Percentiles rank a stretch among this genome's conserved stretches.
Conservation (phyloP, 1,139 yeast genomes). For the Casaregolazyma suthepensis region DNA sequence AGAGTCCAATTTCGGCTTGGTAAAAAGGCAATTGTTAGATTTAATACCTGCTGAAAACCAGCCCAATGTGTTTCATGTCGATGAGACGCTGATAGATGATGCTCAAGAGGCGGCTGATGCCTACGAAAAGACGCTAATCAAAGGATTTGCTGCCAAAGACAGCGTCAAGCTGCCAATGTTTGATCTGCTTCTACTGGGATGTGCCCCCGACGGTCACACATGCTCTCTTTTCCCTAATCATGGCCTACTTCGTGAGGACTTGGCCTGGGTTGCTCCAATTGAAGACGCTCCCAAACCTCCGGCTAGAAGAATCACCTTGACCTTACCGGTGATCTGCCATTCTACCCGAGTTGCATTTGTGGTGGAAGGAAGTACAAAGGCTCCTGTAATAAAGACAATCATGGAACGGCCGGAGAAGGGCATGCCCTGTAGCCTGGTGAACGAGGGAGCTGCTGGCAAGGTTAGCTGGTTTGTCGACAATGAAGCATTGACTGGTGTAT, state of each 20-base stretch:
- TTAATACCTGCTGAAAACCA: conserved; percentile 43
- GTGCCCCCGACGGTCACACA: conserved; percentile 98
- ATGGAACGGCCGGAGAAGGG: conserved; percentile 98
- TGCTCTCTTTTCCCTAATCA: conserved; percentile 94
- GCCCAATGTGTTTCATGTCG: conserved; percentile 80
- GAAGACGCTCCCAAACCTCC: conserved; percentile 92
- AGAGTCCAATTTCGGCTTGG: conserved; percentile 86
- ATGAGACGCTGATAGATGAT: conserved; percentile 68
- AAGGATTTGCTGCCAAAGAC: conserved; percentile 93
- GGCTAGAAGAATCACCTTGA: conserved; percentile 76
- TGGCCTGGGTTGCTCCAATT: conserved; percentile 96
- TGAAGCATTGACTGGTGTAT: conserved; percentile 83
- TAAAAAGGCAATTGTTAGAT: conserved; percentile 77
- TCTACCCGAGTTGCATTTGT: conserved; percentile 90
- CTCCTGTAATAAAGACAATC: conserved; percentile 84
- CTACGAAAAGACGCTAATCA: conserved; percentile 78
- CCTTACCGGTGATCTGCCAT: conserved; percentile 93
- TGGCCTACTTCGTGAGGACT: conserved; percentile 77
- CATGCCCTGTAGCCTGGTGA: conserved; percentile 86
- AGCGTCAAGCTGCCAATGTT: conserved; percentile 93
- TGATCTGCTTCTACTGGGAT: conserved; percentile 82
- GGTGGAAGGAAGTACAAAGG: conserved; percentile 93
- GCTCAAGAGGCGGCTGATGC: conserved; percentile 93
- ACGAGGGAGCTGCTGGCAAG: conserved; percentile 94
- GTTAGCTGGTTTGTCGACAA: conserved; percentile 98